Percentiles rank a stretch among this genome's conserved stretches.
phyloP scores from a whole-genome alignment of 257 asterid genomes.

The Solanum gracilifrons region DNA sequence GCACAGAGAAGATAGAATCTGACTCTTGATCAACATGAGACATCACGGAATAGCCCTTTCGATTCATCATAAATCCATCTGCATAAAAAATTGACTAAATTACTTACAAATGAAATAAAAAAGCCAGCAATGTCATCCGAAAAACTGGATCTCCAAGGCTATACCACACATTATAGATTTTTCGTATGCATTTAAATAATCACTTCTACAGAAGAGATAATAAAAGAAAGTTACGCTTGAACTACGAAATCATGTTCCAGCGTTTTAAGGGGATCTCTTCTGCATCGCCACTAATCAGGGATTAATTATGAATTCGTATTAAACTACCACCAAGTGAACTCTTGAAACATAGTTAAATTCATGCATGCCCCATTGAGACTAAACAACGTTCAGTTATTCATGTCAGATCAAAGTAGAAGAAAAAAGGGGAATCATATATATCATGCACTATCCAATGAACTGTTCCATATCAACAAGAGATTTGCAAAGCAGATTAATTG shows the following conservation, averaged over 20 bases:
- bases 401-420: neutral
- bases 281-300: neutral
- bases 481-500: neutral
- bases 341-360: neutral
- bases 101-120: neutral
- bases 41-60: constrained; percentile 58
- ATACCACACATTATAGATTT: neutral
- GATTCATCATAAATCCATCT: constrained; percentile 79
- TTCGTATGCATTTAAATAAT: neutral
- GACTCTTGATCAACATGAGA: constrained; percentile 29
- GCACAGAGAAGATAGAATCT: neutral
- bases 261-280: neutral
- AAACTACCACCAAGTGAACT: neutral
- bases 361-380: neutral
- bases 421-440: neutral
- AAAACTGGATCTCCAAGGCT: neutral
- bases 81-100: constrained; percentile 4
- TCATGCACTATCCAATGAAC: neutral
- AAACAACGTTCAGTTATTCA: neutral
- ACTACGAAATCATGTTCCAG: neutral
- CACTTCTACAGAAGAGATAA: neutral
- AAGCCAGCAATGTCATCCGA: neutral
- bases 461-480: neutral
- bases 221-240: neutral
- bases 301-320: neutral